Percentiles rank a stretch among this genome's conserved stretches.
Evolutionary conservation across 352 stramenopile genomes (phyloP).

Genomic region (Poterioochromonas sp.): DNA sequence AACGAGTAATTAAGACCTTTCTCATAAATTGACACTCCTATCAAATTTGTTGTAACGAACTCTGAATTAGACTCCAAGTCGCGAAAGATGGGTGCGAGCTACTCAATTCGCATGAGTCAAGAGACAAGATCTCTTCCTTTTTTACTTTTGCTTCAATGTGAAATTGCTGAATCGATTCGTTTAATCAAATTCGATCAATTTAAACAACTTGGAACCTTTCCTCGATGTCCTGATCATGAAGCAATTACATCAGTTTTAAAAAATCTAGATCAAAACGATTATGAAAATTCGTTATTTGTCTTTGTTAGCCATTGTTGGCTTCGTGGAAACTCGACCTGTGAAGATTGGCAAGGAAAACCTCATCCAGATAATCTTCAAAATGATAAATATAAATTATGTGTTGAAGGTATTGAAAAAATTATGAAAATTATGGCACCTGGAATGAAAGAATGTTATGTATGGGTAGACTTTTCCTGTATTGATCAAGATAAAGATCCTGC

Average conservation of each 20-base stretch:
- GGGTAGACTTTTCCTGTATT: conserved; percentile 1
- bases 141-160: too few species aligned
- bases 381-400: background rate
- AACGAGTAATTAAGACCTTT: too few species aligned
- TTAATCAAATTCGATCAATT: background rate
- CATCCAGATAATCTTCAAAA: background rate
- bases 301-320: conserved; percentile 21
- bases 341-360: background rate
- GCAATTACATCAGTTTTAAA: background rate
- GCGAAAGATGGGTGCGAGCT: too few species aligned
- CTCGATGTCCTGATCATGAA: background rate
- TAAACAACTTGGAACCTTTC: background rate
- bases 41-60: too few species aligned
- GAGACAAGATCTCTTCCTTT: too few species aligned
- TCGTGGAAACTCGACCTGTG: background rate
- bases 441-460: conserved; percentile 15
- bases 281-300: background rate
- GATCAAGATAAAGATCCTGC: background rate
- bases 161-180: background rate
- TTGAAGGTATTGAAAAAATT: background rate
- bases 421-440: background rate
- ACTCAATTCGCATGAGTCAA: too few species aligned
- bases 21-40: too few species aligned
- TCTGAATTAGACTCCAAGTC: too few species aligned
- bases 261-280: background rate